These are phyloP conservation scores for Metschnikowia gelsemii DNA, from an alignment of 805 yeast genomes.

Conservation along the genomic window DNA sequence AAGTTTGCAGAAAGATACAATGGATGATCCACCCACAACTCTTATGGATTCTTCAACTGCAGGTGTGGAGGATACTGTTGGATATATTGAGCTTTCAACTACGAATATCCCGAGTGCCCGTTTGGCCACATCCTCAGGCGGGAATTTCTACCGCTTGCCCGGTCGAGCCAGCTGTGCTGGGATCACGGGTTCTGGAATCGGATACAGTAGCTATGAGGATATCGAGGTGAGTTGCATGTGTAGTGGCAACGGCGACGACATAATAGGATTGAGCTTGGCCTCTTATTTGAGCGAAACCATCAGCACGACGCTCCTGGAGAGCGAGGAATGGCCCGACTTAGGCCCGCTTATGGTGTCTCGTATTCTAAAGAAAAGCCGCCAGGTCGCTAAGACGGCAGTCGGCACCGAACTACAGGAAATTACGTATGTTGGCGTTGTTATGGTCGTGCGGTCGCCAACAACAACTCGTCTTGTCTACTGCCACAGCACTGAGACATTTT, in stretches of 20 bases:
- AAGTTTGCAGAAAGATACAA: no score
- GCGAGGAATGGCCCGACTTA: slow-evolving; percentile 21
- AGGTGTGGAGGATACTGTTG: slow-evolving; percentile 45
- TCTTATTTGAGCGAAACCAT: slow-evolving; percentile 21
- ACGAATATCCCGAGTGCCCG: not conserved
- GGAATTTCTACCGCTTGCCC: slow-evolving; percentile 48
- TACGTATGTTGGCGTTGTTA: slow-evolving; percentile 35
- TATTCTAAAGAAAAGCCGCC: slow-evolving; percentile 14
- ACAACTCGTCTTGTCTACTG: slow-evolving; percentile 17
- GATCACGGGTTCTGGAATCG: slow-evolving; percentile 46
- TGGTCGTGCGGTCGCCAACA: slow-evolving; percentile 13
- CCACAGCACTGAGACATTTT: slow-evolving; percentile 23
- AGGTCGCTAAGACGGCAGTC: slow-evolving; percentile 16
- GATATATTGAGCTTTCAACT: slow-evolving; percentile 30
- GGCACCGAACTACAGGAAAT: slow-evolving; percentile 11
- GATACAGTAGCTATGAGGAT: slow-evolving; percentile 18
- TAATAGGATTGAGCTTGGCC: slow-evolving; percentile 45
- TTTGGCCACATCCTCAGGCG: slow-evolving; percentile 51
- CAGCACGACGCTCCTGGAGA: slow-evolving; percentile 10
- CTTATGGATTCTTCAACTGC: not conserved
- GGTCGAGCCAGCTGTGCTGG: slow-evolving; percentile 59
- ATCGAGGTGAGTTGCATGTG: slow-evolving; percentile 38
- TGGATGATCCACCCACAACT: not conserved
- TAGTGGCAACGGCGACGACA: slow-evolving; percentile 60
- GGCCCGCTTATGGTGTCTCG: slow-evolving; percentile 21